These are phyloP conservation scores for Coleophoma crateriformis DNA, from an alignment of 2,329 filamentous ascomycete species.

Conservation along the genomic window DNA sequence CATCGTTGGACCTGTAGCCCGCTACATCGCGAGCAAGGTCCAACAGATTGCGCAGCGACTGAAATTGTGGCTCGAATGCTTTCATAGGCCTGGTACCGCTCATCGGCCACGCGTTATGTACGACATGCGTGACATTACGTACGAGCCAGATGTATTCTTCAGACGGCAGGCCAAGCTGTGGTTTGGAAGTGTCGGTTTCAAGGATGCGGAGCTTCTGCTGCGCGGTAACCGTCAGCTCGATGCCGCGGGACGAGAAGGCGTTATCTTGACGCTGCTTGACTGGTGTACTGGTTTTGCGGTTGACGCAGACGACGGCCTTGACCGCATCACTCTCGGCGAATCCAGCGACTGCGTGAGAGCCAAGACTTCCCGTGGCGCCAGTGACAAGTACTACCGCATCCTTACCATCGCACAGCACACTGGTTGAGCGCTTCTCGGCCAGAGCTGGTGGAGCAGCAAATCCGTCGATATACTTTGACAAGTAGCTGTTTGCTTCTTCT, in stretches of 20 bases:
- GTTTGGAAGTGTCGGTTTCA: conserved; percentile 33
- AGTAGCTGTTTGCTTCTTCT: background rate
- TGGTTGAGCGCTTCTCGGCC: no score
- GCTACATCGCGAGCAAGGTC: conserved; percentile 28
- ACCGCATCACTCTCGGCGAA: conserved; percentile 20
- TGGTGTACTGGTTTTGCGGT: conserved; percentile 23
- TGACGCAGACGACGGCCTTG: conserved; percentile 35
- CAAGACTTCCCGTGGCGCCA: conserved; percentile 30
- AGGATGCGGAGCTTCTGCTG: conserved; percentile 32
- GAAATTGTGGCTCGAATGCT: background rate
- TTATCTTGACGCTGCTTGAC: background rate
- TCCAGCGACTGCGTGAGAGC: conserved; percentile 25
- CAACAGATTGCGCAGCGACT: conserved; percentile 32
- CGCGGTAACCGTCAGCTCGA: conserved; percentile 11
- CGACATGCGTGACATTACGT: conserved; percentile 37
- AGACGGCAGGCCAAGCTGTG: conserved; percentile 33
- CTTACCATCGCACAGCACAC: no score
- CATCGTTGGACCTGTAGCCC: conserved; percentile 14
- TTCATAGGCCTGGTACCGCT: conserved; percentile 29
- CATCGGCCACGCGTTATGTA: conserved; percentile 48
- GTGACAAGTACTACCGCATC: conserved; percentile 24
- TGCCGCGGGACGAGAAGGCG: conserved; percentile 1
- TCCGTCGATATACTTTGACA: background rate
- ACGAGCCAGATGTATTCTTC: conserved; percentile 32
- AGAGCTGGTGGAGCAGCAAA: no score